phyloP scores from a whole-genome alignment of 2,329 filamentous ascomycete genomes.

The Venturia oleaginea region DNA sequence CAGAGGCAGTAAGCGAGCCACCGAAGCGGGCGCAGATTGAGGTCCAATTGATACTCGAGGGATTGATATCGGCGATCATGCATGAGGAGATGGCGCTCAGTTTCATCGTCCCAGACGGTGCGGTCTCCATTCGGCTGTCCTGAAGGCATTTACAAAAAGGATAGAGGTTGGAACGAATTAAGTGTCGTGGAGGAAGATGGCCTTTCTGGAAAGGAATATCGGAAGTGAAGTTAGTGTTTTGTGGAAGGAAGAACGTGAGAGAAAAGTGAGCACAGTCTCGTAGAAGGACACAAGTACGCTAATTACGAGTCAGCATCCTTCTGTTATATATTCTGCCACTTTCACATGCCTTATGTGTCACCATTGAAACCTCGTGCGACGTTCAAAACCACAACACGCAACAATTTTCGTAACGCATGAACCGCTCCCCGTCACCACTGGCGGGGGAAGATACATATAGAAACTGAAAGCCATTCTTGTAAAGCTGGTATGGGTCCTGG shows the following conservation, averaged over 20 bases:
- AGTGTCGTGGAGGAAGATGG: neutral
- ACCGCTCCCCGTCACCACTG: neutral
- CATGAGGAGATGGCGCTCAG: conserved; percentile 12
- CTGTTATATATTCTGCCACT: neutral
- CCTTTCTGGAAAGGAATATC: neutral
- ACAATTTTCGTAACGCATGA: neutral
- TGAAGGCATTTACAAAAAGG: neutral
- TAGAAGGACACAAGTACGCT: neutral
- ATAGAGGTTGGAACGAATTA: neutral
- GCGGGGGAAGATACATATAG: neutral
- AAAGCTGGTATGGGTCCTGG: neutral
- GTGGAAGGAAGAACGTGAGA: neutral
- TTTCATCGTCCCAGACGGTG: conserved; percentile 11
- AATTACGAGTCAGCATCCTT: neutral
- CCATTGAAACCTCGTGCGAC: neutral
- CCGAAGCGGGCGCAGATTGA: neutral
- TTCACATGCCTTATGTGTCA: neutral
- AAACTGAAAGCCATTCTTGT: neutral
- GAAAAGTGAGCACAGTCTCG: neutral
- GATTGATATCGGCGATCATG: conserved; percentile 9
- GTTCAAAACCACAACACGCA: neutral
- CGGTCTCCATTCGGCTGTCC: conserved; percentile 10
- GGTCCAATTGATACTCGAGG: neutral
- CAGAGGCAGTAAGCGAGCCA: neutral
- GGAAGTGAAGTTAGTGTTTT: neutral